phyloP scores from a whole-genome alignment of 2,329 filamentous ascomycete species.

The Fusarium pseudocircinatum region DNA sequence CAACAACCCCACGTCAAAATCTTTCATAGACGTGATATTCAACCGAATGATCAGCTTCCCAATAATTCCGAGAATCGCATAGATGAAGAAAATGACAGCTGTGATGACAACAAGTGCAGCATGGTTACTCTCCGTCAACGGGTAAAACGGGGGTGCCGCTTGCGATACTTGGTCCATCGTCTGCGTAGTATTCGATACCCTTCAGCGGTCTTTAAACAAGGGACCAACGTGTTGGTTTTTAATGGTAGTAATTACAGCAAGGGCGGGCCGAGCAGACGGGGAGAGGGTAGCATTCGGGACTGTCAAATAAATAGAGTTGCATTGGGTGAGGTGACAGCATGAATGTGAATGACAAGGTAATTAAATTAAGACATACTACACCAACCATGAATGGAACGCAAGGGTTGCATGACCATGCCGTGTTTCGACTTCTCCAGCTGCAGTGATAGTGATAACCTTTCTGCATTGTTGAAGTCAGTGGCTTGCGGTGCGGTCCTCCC shows the following conservation, averaged over 20 bases:
- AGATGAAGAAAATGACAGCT: constrained; percentile 33
- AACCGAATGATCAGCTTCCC: constrained; percentile 38
- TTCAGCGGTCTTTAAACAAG: background rate
- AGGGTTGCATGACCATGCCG: background rate
- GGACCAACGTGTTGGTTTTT: background rate
- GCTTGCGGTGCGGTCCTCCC: background rate
- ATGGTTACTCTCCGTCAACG: constrained; percentile 33
- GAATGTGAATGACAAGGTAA: background rate
- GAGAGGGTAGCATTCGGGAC: constrained; percentile 1
- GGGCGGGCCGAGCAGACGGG: background rate
- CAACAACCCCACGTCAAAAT: constrained; percentile 29
- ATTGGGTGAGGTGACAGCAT: background rate
- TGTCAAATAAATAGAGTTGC: constrained; percentile 2
- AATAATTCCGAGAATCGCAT: constrained; percentile 32
- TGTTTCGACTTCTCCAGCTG: background rate
- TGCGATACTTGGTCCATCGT: constrained; percentile 16
- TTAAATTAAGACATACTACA: background rate
- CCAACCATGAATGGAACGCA: background rate
- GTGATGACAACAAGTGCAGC: constrained; percentile 37
- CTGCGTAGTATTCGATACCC: background rate
- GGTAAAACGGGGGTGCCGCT: constrained; percentile 36
- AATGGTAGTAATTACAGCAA: background rate
- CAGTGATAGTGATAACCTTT: too few relatives aligned
- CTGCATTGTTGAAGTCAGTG: background rate
- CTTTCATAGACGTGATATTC: constrained; percentile 38